Evolutionary conservation across 345 rosid genomes (phyloP), one percentile per base, ranked within the genome.

Genomic region (Salix dunnii): DNA sequence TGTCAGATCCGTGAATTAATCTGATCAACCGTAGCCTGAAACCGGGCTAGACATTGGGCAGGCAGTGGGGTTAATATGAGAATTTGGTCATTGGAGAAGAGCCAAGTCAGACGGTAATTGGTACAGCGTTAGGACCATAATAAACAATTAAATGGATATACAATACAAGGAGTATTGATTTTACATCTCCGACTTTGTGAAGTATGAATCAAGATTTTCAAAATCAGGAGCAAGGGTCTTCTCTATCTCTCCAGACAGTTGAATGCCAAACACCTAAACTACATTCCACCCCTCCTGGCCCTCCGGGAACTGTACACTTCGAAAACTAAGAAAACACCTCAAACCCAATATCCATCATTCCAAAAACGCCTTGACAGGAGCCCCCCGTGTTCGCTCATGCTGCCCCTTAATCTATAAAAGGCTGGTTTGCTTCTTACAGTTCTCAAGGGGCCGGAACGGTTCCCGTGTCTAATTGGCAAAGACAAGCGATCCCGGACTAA

Each of bases 351-450:
- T 23, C 70, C 80, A 38, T 79, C 80, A 51, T 80, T 81, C 91
- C 88, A 81, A 8, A 23, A 43, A 43, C 71, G 82, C 84, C 84
- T 86, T 7, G 88, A 69, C 60, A 85, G 86, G 64, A 85, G 92
- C 63, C 87, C 91, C 33, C 99, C 98, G 21, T 94, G 98, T 84
- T 96, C 99, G 23, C 99, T 96, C 88, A 90, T 86, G 75, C 99
- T 94, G 76, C 97, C 99, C 78, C 97, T 85, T 73, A 86, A 73
- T 83, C 91, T 91, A 76, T 89, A 90, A 31, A 86, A 90, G 71
- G 81, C 83, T 2, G 90, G 89, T 76, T 89, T 92, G 76, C 92
- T 96, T 43, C 91, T 86, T 20, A 89, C 67, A 0, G 97, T 92
- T 73, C 93, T 87, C 77, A 96, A 82, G 1, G 99, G 99, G 33